Evolutionary conservation across 2,329 filamentous ascomycete genomes (phyloP).

Genomic region (Cladosporium halotolerans): DNA sequence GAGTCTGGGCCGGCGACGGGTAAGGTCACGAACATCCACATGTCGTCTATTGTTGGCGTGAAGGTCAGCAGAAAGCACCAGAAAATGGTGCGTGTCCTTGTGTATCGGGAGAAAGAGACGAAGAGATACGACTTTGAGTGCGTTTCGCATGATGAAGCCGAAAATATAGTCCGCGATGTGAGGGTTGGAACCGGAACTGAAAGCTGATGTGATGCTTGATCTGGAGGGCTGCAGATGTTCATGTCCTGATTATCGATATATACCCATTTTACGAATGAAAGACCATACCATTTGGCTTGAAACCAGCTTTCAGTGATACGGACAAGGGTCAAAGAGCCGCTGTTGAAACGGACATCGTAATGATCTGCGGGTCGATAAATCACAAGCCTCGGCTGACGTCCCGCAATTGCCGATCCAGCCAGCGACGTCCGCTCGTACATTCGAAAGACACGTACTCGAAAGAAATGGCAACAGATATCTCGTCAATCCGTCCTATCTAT

Average conservation of each 20-base stretch:
- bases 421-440: not conserved
- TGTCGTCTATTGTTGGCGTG: constrained; percentile 73
- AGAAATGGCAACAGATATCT: not conserved
- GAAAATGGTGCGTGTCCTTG: constrained; percentile 71
- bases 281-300: not conserved
- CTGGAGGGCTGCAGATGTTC: not conserved
- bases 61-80: constrained; percentile 76
- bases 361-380: too few species aligned
- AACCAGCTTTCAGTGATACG: too few species aligned
- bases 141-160: constrained; percentile 62
- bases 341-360: not conserved
- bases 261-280: not conserved
- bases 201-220: not conserved
- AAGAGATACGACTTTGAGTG: constrained; percentile 84
- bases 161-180: constrained; percentile 72
- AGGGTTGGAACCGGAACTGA: constrained; percentile 53
- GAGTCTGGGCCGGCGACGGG: constrained; percentile 39
- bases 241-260: not conserved
- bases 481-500: not conserved
- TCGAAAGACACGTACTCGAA: too few species aligned
- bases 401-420: not conserved
- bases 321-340: too few species aligned
- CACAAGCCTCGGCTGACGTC: not conserved
- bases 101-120: constrained; percentile 68
- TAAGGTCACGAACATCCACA: constrained; percentile 73